Evolutionary conservation across 805 yeast genomes (phyloP).

Genomic region (Sungouiozyma ichnusensis): DNA sequence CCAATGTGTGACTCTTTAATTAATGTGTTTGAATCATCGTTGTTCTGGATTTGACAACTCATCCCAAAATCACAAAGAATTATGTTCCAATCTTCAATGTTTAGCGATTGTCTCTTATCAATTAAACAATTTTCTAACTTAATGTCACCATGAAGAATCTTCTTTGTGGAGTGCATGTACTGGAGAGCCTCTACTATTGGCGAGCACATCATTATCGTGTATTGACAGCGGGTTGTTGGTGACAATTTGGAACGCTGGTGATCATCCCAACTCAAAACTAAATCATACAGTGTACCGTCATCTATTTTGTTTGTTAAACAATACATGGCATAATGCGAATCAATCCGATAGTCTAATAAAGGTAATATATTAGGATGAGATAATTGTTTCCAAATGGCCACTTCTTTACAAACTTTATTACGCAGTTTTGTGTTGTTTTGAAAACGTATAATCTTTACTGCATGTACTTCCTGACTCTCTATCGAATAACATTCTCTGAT

Average conservation of each 20-base stretch:
- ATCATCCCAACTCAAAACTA: slow-evolving; percentile 59
- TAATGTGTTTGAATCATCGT: neutral
- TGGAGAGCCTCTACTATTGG: slow-evolving; percentile 51
- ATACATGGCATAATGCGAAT: slow-evolving; percentile 47
- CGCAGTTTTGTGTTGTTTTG: slow-evolving; percentile 40
- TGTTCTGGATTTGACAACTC: slow-evolving; percentile 31
- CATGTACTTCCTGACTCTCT: slow-evolving; percentile 32
- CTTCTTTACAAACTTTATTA: slow-evolving; percentile 57
- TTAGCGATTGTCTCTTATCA: slow-evolving; percentile 28
- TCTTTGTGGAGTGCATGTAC: slow-evolving; percentile 46
- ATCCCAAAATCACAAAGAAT: slow-evolving; percentile 86
- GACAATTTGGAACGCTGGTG: slow-evolving; percentile 24
- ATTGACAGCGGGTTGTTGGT: slow-evolving; percentile 27
- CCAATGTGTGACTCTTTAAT: slow-evolving; percentile 50
- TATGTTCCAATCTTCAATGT: slow-evolving; percentile 28
- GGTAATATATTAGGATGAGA: slow-evolving; percentile 58
- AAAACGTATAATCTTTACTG: slow-evolving; percentile 55
- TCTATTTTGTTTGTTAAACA: slow-evolving; percentile 57
- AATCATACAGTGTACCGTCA: slow-evolving; percentile 76
- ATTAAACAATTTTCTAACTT: slow-evolving; percentile 73
- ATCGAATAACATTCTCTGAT: slow-evolving; percentile 51
- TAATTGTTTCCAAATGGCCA: slow-evolving; percentile 61
- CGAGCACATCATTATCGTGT: slow-evolving; percentile 31
- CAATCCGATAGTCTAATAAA: slow-evolving; percentile 50
- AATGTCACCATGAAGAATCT: slow-evolving; percentile 69